phyloP scores from a whole-genome alignment of 2,329 filamentous ascomycete genomes.

The Xylogone sp. region DNA sequence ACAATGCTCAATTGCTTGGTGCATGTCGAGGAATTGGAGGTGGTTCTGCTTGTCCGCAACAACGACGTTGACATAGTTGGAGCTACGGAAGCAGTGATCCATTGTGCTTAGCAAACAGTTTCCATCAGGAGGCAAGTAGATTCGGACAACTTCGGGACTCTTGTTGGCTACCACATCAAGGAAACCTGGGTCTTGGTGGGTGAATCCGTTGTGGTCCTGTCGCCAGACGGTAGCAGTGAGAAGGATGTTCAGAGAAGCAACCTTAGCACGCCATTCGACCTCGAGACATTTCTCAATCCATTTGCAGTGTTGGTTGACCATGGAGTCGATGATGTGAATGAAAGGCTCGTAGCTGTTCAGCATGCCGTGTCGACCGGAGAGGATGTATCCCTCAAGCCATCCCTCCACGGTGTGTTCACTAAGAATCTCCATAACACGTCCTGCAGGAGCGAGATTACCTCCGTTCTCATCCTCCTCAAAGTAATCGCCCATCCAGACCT shows the following conservation, averaged over 20 bases:
- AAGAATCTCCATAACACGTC: slow-evolving; percentile 81
- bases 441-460: slow-evolving; percentile 64
- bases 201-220: slow-evolving; percentile 82
- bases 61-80: slow-evolving; percentile 78
- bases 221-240: slow-evolving; percentile 77
- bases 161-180: slow-evolving; percentile 78
- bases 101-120: slow-evolving; percentile 74
- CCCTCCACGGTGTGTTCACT: slow-evolving; percentile 77
- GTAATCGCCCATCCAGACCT: slow-evolving; percentile 76
- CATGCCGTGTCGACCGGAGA: slow-evolving; percentile 71
- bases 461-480: slow-evolving; percentile 73
- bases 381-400: slow-evolving; percentile 75
- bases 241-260: slow-evolving; percentile 75
- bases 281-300: slow-evolving; percentile 82
- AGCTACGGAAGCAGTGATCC: slow-evolving; percentile 69
- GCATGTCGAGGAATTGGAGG: slow-evolving; percentile 71
- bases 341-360: slow-evolving; percentile 82
- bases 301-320: slow-evolving; percentile 85
- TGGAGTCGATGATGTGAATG: slow-evolving; percentile 78
- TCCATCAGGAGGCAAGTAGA: slow-evolving; percentile 76
- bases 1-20: slow-evolving; percentile 70
- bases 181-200: slow-evolving; percentile 77
- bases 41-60: slow-evolving; percentile 79
- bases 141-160: slow-evolving; percentile 73
- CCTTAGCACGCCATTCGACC: slow-evolving; percentile 70